Evolutionary conservation across 495 filamentous ascomycete genomes (phyloP).

Genomic region (Opeltia flavorubescens): DNA sequence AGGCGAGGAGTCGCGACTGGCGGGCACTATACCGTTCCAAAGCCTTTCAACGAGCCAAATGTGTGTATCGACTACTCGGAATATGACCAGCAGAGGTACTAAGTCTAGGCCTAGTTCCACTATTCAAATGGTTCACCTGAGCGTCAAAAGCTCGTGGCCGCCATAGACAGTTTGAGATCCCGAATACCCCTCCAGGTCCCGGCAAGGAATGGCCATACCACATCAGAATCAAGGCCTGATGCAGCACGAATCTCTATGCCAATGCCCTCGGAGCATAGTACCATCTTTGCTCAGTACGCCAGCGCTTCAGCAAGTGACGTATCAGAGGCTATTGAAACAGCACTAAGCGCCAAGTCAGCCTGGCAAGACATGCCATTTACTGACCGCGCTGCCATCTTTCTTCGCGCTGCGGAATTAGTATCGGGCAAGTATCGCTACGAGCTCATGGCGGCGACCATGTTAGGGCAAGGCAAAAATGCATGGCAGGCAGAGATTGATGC

Average conservation of each 20-base stretch:
- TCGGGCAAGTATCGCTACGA: slow-evolving; percentile 83
- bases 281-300: slow-evolving; percentile 65
- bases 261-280: slow-evolving; percentile 51
- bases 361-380: slow-evolving; percentile 78
- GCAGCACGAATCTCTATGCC: neutral
- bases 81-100: neutral
- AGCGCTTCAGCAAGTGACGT: slow-evolving; percentile 61
- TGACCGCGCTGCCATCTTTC: slow-evolving; percentile 83
- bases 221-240: too few species aligned
- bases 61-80: neutral
- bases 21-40: neutral
- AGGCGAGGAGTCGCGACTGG: slow-evolving; percentile 2
- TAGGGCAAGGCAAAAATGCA: slow-evolving; percentile 90
- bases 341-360: slow-evolving; percentile 61
- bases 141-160: slow-evolving; percentile 47
- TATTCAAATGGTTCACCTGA: slow-evolving; percentile 63
- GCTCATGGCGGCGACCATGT: slow-evolving; percentile 83
- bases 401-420: slow-evolving; percentile 84
- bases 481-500: slow-evolving; percentile 97
- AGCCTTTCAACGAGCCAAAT: slow-evolving; percentile 2
- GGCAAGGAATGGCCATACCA: slow-evolving; percentile 1
- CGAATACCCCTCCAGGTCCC: slow-evolving; percentile 7
- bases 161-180: slow-evolving; percentile 40
- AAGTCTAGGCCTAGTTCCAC: slow-evolving; percentile 37
- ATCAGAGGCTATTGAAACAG: slow-evolving; percentile 58